phyloP scores from a whole-genome alignment of 2,329 filamentous ascomycete species.

The Mycocentrospora acerina region DNA sequence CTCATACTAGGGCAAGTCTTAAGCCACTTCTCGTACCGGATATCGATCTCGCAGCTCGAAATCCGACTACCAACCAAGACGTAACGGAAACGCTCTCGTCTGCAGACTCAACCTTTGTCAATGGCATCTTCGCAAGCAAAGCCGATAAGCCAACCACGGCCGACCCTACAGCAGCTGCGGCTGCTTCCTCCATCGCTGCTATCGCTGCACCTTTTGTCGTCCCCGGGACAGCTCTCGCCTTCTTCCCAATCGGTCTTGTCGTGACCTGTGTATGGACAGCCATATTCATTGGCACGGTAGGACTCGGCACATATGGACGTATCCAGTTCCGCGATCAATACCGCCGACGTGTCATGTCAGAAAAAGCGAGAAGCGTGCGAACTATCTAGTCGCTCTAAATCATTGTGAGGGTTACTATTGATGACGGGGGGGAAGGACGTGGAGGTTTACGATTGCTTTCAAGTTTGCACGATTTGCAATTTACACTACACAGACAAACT shows the following conservation, averaged over 20 bases:
- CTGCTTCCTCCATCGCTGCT: conserved; percentile 45
- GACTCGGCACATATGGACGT: conserved; percentile 66
- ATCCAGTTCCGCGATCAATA: conserved; percentile 68
- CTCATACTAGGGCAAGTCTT: conserved; percentile 53
- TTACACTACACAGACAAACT: no score
- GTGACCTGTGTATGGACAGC: conserved; percentile 65
- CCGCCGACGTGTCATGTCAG: conserved; percentile 53
- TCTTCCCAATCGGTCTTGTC: conserved; percentile 70
- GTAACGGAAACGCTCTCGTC: conserved; percentile 67
- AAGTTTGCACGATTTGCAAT: no score
- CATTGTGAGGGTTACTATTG: no score
- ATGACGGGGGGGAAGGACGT: no score
- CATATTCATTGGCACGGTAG: conserved; percentile 56
- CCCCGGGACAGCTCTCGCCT: conserved; percentile 66
- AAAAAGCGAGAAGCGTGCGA: conserved; percentile 31
- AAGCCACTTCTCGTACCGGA: conserved; percentile 67
- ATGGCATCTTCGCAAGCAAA: conserved; percentile 66
- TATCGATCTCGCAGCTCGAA: conserved; percentile 65
- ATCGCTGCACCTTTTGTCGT: conserved; percentile 61
- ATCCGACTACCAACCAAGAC: conserved; percentile 47
- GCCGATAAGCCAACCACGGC: conserved; percentile 50
- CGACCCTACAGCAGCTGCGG: conserved; percentile 46
- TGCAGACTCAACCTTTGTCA: conserved; percentile 71
- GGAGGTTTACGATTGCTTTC: no score
- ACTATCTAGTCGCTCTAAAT: conserved; percentile 40